Evolutionary conservation across 306 rosid genomes (phyloP), one percentile per base, ranked within the genome.

Genomic region (Quercus gilva): DNA sequence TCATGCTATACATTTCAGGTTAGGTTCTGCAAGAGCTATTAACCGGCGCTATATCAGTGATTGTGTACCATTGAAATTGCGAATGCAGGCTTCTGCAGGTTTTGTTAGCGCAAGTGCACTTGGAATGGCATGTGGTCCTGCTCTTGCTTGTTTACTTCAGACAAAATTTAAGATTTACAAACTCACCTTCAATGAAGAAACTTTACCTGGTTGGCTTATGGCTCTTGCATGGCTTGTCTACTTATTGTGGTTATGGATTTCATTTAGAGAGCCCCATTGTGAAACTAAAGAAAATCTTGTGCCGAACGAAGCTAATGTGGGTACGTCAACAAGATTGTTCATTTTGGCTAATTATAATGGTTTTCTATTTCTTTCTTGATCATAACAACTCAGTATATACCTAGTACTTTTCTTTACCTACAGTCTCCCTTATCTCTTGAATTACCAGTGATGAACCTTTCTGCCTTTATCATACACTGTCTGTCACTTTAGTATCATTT

Each of bases 31-130:
- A 69, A 82, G 90, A 79, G 88, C 90, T 13, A 81, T 87, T 61
- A 87, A 87, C 74, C 64, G 90, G 76, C 86, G 90, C 65, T 87
- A 87, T 51, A 87, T 87, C 63, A 87, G 88, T 13, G 90, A 87
- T 25, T 87, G 90, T 31, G 90, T 87, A 41, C 90, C 90, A 2
- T 73, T 51, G 4, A 87, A 82, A 56, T 26, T 79, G 53, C 78
- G 90, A 74, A 82, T 87, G 90, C 85, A 84, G 45, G 90, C 90
- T 41, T 87, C 90, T 18, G 88, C 85, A 33, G 90, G 85, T 78
- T 94, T 94, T 86, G 98, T 94, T 10, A 92, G 97, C 78, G 96
- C 98, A 45, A 88, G 96, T 61, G 98, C 97, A 4, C 84, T 94
- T 58, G 90, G 90, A 74, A 87, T 87, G 85, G 90, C 90, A 5